Conservation (phyloP, 371 early-diverging fungal genomes). For the Mucor piriformis region DNA sequence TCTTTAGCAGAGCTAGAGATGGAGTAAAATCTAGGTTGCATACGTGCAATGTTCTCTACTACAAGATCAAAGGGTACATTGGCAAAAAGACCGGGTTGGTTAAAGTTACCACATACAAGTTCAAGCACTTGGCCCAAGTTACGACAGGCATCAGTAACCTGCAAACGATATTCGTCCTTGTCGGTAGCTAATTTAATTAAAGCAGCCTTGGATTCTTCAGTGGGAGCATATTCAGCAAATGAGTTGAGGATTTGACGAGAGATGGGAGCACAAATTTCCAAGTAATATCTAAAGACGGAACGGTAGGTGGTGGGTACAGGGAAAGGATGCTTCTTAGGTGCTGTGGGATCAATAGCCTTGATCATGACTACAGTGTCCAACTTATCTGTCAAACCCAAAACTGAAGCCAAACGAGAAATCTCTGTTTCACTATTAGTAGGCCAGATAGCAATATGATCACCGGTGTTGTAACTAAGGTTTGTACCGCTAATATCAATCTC, state of each 20-base stretch:
- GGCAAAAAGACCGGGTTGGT: constrained; percentile 27
- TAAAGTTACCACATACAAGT: constrained; percentile 20
- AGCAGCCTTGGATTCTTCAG: constrained; percentile 51
- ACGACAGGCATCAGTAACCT: constrained; percentile 64
- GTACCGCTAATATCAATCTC: constrained; percentile 87
- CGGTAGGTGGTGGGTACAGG: constrained; percentile 87
- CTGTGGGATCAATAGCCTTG: constrained; percentile 64
- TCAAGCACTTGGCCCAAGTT: constrained; percentile 73
- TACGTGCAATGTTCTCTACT: constrained; percentile 78
- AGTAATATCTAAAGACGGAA: constrained; percentile 85
- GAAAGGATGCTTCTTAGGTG: constrained; percentile 81
- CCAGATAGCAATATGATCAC: constrained; percentile 96
- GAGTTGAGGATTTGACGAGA: constrained; percentile 67
- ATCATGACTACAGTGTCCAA: constrained; percentile 68
- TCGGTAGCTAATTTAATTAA: constrained; percentile 67
- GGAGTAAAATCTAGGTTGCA: constrained; percentile 92
- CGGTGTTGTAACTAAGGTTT: constrained; percentile 84
- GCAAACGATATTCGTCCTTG: constrained; percentile 68
- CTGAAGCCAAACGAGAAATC: constrained; percentile 65
- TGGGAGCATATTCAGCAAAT: constrained; percentile 61
- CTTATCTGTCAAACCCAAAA: constrained; percentile 66
- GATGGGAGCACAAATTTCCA: constrained; percentile 81
- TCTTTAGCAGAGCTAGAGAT: constrained; percentile 86
- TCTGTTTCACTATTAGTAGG: constrained; percentile 83
- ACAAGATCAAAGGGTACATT: constrained; percentile 73